Percentiles rank a stretch among this genome's conserved stretches.
These are phyloP conservation scores for Leccinum uliginosum DNA, from an alignment of 768 basidiomycete species.

Conservation along the genomic window DNA sequence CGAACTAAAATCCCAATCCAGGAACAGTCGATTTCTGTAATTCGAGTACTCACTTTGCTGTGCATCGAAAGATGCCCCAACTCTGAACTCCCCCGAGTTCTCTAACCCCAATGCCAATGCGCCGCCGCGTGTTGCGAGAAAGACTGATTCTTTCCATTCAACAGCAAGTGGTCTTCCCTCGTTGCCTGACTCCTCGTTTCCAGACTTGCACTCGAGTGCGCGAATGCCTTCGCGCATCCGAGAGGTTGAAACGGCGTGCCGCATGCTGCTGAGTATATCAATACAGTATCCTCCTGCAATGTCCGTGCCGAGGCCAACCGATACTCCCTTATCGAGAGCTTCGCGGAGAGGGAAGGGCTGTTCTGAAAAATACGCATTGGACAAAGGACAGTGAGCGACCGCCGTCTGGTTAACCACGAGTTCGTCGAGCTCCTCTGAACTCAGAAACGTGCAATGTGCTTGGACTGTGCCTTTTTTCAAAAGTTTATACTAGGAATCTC, in stretches of 20 bases:
- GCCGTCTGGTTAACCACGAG: slow-evolving; percentile 51
- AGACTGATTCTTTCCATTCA: slow-evolving; percentile 79
- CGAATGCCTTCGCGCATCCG: slow-evolving; percentile 60
- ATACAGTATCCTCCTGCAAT: slow-evolving; percentile 82
- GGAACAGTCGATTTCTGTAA: not conserved
- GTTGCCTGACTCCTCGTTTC: not conserved
- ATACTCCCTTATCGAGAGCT: slow-evolving; percentile 58
- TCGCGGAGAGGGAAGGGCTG: slow-evolving; percentile 66
- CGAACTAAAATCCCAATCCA: slow-evolving; percentile 33
- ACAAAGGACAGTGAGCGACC: slow-evolving; percentile 85
- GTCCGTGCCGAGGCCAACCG: slow-evolving; percentile 80
- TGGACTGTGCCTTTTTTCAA: slow-evolving; percentile 66
- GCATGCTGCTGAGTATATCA: slow-evolving; percentile 77
- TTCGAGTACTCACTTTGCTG: slow-evolving; percentile 55
- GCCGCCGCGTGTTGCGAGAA: slow-evolving; percentile 79
- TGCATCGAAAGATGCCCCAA: slow-evolving; percentile 69
- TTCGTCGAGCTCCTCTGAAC: slow-evolving; percentile 43
- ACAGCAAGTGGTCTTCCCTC: slow-evolving; percentile 40
- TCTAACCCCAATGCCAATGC: slow-evolving; percentile 62
- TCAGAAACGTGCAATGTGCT: slow-evolving; percentile 86
- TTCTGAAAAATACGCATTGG: slow-evolving; percentile 83
- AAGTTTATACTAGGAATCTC: slow-evolving; percentile 46
- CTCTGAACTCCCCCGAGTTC: slow-evolving; percentile 47
- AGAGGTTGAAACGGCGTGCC: slow-evolving; percentile 69
- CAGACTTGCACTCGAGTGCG: slow-evolving; percentile 20